Evolutionary conservation across 2,329 filamentous ascomycete species (phyloP).

Genomic region (Pleoardoris graminearum): DNA sequence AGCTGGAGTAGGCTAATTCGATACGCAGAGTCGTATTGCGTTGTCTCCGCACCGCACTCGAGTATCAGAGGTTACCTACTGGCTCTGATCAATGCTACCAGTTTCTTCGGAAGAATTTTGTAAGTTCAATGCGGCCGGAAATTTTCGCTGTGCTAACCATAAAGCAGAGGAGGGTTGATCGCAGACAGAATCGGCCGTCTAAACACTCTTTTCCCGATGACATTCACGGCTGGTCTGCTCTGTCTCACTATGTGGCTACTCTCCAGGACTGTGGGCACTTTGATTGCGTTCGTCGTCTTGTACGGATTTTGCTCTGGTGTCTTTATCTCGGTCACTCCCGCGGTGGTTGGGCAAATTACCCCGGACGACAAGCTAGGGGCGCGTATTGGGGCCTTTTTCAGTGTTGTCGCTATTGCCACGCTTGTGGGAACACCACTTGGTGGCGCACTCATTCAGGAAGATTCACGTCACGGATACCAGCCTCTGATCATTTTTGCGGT

Average conservation of each 20-base stretch:
- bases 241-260: constrained; percentile 61
- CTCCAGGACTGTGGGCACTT: constrained; percentile 54
- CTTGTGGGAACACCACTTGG: constrained; percentile 70
- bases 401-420: constrained; percentile 65
- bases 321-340: constrained; percentile 65
- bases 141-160: too few species aligned
- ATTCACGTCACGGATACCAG: neutral
- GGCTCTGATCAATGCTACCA: constrained; percentile 53
- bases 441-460: constrained; percentile 49
- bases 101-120: constrained; percentile 58
- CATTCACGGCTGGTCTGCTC: constrained; percentile 47
- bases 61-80: constrained; percentile 53
- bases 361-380: constrained; percentile 72
- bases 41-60: too few species aligned
- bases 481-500: too few species aligned
- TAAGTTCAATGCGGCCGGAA: constrained; percentile 54
- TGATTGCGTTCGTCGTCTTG: constrained; percentile 66
- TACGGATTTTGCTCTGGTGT: constrained; percentile 74
- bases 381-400: constrained; percentile 67
- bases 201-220: constrained; percentile 58
- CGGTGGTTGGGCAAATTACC: constrained; percentile 71
- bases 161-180: constrained; percentile 51
- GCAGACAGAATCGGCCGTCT: constrained; percentile 59
- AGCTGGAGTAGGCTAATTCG: too few species aligned
- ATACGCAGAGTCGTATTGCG: too few species aligned